Conservation (phyloP, 2,329 filamentous ascomycete species). For the Diaporthe aspalathi region DNA sequence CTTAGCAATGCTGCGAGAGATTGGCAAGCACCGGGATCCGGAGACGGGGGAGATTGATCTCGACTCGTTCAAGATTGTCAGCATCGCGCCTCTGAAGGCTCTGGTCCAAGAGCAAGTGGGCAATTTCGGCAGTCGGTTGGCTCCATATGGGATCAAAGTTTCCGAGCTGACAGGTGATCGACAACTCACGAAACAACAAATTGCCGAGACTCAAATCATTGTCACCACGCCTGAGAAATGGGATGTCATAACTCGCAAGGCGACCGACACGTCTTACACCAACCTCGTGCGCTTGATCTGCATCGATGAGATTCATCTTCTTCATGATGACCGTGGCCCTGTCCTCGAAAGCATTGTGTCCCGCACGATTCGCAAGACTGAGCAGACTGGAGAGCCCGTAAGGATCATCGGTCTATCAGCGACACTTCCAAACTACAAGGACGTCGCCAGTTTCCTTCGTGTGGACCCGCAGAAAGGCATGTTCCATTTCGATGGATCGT, state of each 20-base stretch:
- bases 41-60: conserved; percentile 93
- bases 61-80: conserved; percentile 98
- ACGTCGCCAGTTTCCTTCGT: conserved; percentile 94
- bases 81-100: conserved; percentile 95
- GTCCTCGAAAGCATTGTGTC: conserved; percentile 97
- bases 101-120: conserved; percentile 98
- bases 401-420: conserved; percentile 93
- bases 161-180: conserved; percentile 97
- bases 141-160: conserved; percentile 90
- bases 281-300: conserved; percentile 96
- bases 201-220: conserved; percentile 96
- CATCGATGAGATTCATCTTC: conserved; percentile 97
- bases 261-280: conserved; percentile 95
- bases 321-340: conserved; percentile 96
- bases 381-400: conserved; percentile 94
- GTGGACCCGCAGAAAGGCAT: conserved; percentile 87
- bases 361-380: conserved; percentile 89
- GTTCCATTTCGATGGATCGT: conserved; percentile 97
- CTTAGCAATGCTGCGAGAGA: conserved; percentile 94
- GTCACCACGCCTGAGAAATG: conserved; percentile 99
- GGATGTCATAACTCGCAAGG: conserved; percentile 98
- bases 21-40: conserved; percentile 92
- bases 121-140: conserved; percentile 92
- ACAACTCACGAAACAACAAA: conserved; percentile 98
- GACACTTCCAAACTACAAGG: conserved; percentile 94